Evolutionary conservation across 78 protist genomes (phyloP).

Genomic region (Polysphondylium violaceum): DNA sequence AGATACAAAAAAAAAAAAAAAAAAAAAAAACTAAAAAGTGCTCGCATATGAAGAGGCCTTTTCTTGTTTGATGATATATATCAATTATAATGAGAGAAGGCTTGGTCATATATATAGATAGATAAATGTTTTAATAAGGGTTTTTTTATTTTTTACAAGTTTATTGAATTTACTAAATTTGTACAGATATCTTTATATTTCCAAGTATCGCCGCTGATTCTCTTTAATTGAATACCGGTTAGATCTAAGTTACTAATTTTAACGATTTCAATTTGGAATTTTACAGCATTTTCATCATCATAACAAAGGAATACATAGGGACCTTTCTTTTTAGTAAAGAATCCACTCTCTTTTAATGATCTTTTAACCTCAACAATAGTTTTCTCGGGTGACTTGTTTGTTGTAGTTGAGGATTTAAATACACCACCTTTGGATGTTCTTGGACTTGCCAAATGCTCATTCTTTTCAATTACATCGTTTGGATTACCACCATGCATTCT

Average conservation of each 20-base stretch:
- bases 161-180: constrained; percentile 48
- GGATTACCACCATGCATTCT: constrained; percentile 22
- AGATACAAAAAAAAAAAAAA: too few relatives aligned
- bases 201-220: constrained; percentile 83
- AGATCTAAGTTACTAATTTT: constrained; percentile 47
- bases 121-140: background rate
- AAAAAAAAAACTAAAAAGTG: too few relatives aligned
- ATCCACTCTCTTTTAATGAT: constrained; percentile 25
- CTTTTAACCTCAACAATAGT: constrained; percentile 63
- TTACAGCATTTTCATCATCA: constrained; percentile 61
- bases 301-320: constrained; percentile 57
- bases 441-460: constrained; percentile 49
- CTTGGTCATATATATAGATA: too few relatives aligned
- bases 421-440: constrained; percentile 80
- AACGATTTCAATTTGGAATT: constrained; percentile 70
- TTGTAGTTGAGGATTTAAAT: constrained; percentile 70
- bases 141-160: constrained; percentile 25
- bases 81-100: too few relatives aligned
- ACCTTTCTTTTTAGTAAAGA: constrained; percentile 69
- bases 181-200: constrained; percentile 81
- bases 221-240: constrained; percentile 77
- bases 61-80: too few relatives aligned
- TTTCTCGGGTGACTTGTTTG: constrained; percentile 69
- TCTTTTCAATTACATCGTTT: constrained; percentile 34
- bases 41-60: too few relatives aligned